These are phyloP conservation scores for Brassica rapa DNA, from an alignment of 345 rosid genomes.

Conservation along the genomic window DNA sequence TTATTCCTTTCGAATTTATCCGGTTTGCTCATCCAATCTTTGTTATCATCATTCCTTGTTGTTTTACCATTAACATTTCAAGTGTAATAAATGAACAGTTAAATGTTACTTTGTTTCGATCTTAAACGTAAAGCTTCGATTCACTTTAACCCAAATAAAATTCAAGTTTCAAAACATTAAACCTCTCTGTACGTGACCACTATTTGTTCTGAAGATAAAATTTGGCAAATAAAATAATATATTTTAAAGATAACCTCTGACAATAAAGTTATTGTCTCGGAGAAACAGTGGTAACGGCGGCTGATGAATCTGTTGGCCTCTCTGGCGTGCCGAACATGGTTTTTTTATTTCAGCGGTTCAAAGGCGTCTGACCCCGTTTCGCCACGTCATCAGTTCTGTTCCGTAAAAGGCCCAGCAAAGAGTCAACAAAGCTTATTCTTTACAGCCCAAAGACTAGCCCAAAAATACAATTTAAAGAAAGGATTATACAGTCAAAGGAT, in stretches of 20 bases:
- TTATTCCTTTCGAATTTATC: background rate
- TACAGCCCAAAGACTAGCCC: background rate
- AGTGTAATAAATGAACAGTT: background rate
- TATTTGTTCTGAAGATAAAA: background rate
- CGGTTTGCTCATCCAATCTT: background rate
- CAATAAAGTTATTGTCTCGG: background rate
- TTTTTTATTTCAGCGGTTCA: background rate
- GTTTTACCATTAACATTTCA: background rate
- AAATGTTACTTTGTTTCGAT: background rate
- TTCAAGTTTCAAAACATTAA: background rate
- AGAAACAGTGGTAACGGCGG: background rate
- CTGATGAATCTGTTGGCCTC: conserved; percentile 3
- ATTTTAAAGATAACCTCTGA: background rate
- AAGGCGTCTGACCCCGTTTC: background rate
- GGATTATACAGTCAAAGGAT: background rate
- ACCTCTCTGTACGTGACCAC: background rate
- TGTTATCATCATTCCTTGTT: background rate
- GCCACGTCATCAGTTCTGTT: background rate
- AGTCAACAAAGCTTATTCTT: background rate
- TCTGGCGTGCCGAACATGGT: conserved; percentile 1
- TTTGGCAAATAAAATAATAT: background rate
- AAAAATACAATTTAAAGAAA: background rate
- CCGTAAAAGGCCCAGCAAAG: background rate
- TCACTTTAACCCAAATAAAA: background rate
- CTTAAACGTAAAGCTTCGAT: background rate